Evolutionary conservation across 768 basidiomycete species (phyloP).

Genomic region (Lanmaoa pseudosensibilis): DNA sequence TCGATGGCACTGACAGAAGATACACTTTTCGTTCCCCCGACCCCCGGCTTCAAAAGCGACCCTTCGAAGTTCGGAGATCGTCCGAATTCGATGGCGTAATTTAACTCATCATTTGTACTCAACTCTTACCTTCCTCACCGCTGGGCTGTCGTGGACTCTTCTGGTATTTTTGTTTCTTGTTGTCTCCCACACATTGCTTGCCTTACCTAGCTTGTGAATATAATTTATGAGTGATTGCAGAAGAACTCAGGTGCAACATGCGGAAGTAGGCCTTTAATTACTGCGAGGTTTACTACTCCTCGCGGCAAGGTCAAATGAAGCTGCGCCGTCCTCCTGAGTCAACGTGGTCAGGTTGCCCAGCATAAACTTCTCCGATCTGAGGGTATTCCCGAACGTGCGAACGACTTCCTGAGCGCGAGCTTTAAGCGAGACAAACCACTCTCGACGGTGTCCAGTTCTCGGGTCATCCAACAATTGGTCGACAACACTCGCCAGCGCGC

Average conservation of each 20-base stretch:
- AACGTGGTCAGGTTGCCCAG: constrained; percentile 28
- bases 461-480: constrained; percentile 33
- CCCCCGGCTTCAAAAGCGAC: constrained; percentile 53
- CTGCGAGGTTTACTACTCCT: constrained; percentile 29
- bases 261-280: constrained; percentile 11
- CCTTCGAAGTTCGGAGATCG: constrained; percentile 33
- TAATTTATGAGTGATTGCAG: not conserved
- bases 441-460: constrained; percentile 14
- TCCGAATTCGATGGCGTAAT: constrained; percentile 44
- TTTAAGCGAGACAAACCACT: constrained; percentile 21
- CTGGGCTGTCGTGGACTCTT: constrained; percentile 13
- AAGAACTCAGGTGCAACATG: not conserved
- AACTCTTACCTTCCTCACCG: not conserved
- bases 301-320: constrained; percentile 31
- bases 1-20: constrained; percentile 51
- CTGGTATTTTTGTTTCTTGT: not conserved
- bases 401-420: constrained; percentile 19
- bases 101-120: constrained; percentile 1
- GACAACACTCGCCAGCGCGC: constrained; percentile 43
- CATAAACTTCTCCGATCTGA: constrained; percentile 19
- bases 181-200: not conserved
- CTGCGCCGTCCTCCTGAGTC: constrained; percentile 28
- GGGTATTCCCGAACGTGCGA: constrained; percentile 11
- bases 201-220: constrained; percentile 11
- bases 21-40: constrained; percentile 53